These are phyloP conservation scores for Singerocomus rubriflavus DNA, from an alignment of 1,284 basidiomycete genomes.

Conservation along the genomic window DNA sequence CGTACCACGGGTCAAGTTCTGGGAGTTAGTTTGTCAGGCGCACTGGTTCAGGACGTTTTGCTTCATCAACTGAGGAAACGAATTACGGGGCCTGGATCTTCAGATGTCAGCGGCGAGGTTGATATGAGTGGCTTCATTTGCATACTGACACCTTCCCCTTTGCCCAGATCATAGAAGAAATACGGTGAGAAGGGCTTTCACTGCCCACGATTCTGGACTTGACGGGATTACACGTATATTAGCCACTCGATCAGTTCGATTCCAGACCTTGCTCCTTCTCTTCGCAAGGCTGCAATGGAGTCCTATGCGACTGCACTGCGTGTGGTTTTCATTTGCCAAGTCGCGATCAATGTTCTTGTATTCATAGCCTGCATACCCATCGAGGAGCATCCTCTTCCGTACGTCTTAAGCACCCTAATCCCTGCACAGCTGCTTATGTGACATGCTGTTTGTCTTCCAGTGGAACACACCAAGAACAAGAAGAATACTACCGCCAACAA, in stretches of 20 bases:
- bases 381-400: constrained; percentile 73
- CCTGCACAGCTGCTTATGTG: constrained; percentile 17
- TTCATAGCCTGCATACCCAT: constrained; percentile 68
- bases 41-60: constrained; percentile 75
- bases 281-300: constrained; percentile 68
- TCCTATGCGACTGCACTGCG: constrained; percentile 84
- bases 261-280: constrained; percentile 58
- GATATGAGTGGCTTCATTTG: constrained; percentile 23
- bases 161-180: constrained; percentile 63
- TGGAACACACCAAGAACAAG: constrained; percentile 61
- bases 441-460: constrained; percentile 33
- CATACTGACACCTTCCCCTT: constrained; percentile 24
- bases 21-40: constrained; percentile 82
- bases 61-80: constrained; percentile 61
- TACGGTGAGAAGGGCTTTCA: constrained; percentile 47
- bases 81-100: constrained; percentile 72
- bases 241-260: constrained; percentile 85
- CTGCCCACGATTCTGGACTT: constrained; percentile 14
- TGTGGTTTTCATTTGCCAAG: constrained; percentile 82
- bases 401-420: constrained; percentile 32
- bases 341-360: constrained; percentile 59
- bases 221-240: constrained; percentile 31
- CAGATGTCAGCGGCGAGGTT: constrained; percentile 52
- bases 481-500: constrained; percentile 49
- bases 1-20: constrained; percentile 89